A percentile compares a stretch with the other conserved stretches of the same genome.
Evolutionary conservation across 1,284 basidiomycete genomes (phyloP).

Genomic region (Fistulinella cinereoalba): DNA sequence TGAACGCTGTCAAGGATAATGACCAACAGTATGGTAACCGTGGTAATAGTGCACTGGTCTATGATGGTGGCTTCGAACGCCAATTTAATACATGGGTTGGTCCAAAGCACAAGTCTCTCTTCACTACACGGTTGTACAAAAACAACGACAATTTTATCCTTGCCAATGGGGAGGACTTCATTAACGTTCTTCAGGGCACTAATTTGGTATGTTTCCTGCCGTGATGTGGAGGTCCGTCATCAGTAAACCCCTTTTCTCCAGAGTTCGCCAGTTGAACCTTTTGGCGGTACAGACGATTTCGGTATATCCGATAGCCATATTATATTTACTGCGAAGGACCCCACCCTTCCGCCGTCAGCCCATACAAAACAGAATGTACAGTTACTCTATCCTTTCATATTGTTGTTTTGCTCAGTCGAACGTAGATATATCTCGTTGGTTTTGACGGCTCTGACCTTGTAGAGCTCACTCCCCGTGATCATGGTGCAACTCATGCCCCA

Average conservation of each 20-base stretch:
- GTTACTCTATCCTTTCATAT: neutral
- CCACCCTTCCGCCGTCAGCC: slow-evolving; percentile 65
- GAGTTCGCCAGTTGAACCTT: slow-evolving; percentile 78
- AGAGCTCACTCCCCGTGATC: slow-evolving; percentile 75
- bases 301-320: slow-evolving; percentile 66
- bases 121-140: slow-evolving; percentile 56
- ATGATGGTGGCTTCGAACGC: slow-evolving; percentile 72
- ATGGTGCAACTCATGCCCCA: slow-evolving; percentile 76
- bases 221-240: slow-evolving; percentile 1
- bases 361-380: slow-evolving; percentile 78
- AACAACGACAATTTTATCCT: slow-evolving; percentile 53
- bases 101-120: slow-evolving; percentile 68
- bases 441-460: slow-evolving; percentile 47
- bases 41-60: slow-evolving; percentile 74
- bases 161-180: slow-evolving; percentile 49
- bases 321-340: slow-evolving; percentile 84
- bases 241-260: slow-evolving; percentile 30
- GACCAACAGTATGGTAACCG: slow-evolving; percentile 71
- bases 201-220: slow-evolving; percentile 47
- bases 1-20: slow-evolving; percentile 61
- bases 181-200: slow-evolving; percentile 61
- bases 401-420: slow-evolving; percentile 7
- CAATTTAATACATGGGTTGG: slow-evolving; percentile 91
- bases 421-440: slow-evolving; percentile 65
- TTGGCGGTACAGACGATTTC: slow-evolving; percentile 76